Percentiles rank a stretch among this genome's conserved stretches.
These are phyloP conservation scores for Penicillium capsulatum DNA, from an alignment of 2,329 filamentous ascomycete species.

Conservation along the genomic window DNA sequence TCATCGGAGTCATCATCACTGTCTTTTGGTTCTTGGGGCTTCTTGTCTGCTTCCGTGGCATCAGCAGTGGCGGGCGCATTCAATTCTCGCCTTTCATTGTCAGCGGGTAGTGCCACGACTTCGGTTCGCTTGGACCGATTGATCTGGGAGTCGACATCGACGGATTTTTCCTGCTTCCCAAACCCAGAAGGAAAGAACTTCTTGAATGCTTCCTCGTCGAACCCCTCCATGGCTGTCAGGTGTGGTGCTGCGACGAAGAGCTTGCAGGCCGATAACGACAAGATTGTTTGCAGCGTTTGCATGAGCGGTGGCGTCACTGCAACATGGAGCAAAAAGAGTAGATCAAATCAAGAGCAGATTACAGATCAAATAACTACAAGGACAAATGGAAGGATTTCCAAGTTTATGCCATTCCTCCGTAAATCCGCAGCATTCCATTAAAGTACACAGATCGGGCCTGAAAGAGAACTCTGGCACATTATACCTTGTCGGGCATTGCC, in stretches of 20 bases:
- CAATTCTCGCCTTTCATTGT: slow-evolving; percentile 24
- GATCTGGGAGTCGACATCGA: slow-evolving; percentile 75
- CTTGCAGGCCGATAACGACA: slow-evolving; percentile 11
- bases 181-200: slow-evolving; percentile 76
- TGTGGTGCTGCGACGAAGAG: slow-evolving; percentile 8
- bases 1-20: slow-evolving; percentile 46
- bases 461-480: slow-evolving; percentile 3
- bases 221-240: slow-evolving; percentile 36
- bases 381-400: slow-evolving; percentile 1
- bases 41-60: slow-evolving; percentile 15
- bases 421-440: slow-evolving; percentile 19
- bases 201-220: slow-evolving; percentile 46
- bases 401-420: slow-evolving; percentile 10
- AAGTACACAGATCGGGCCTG: slow-evolving; percentile 23
- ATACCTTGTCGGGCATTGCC: slow-evolving; percentile 7
- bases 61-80: slow-evolving; percentile 20
- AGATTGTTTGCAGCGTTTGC: slow-evolving; percentile 31
- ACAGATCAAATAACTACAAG: not conserved
- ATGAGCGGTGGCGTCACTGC: not conserved
- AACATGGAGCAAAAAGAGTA: no score
- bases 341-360: not conserved
- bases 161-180: slow-evolving; percentile 71
- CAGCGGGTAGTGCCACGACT: slow-evolving; percentile 29
- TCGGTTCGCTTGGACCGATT: slow-evolving; percentile 66
- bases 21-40: slow-evolving; percentile 32